Conservation (phyloP, 805 yeast genomes). For the Groenewaldozyma salmanticensis region DNA sequence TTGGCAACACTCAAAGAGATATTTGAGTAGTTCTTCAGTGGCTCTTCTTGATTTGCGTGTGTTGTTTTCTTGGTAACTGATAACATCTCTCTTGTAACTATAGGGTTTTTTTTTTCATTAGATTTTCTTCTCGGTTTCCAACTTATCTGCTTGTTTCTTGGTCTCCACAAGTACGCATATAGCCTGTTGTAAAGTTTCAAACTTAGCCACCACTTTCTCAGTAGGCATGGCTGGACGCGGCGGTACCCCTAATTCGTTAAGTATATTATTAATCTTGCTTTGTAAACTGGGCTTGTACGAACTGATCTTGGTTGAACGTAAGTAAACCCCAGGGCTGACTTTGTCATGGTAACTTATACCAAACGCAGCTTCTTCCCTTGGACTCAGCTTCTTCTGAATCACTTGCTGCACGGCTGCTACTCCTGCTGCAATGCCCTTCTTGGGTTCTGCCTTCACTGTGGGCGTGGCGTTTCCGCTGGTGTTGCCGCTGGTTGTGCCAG, state of each 20-base stretch:
- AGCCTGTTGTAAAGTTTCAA: slow-evolving; percentile 62
- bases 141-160: slow-evolving; percentile 77
- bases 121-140: slow-evolving; percentile 65
- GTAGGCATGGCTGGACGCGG: slow-evolving; percentile 84
- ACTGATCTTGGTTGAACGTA: slow-evolving; percentile 71
- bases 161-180: slow-evolving; percentile 69
- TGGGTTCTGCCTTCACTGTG: slow-evolving; percentile 8
- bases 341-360: slow-evolving; percentile 67
- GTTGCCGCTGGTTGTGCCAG: slow-evolving; percentile 4
- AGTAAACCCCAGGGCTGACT: slow-evolving; percentile 60
- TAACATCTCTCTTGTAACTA: too few relatives aligned
- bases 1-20: not conserved
- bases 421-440: slow-evolving; percentile 11
- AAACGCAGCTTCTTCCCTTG: slow-evolving; percentile 72
- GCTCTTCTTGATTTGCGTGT: too few relatives aligned
- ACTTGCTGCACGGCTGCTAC: slow-evolving; percentile 17
- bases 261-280: slow-evolving; percentile 45
- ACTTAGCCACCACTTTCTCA: slow-evolving; percentile 60
- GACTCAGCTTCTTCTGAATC: slow-evolving; percentile 48
- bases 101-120: too few relatives aligned
- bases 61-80: too few relatives aligned
- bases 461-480: slow-evolving; percentile 5
- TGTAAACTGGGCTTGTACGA: slow-evolving; percentile 71
- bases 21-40: not conserved
- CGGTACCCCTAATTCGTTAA: slow-evolving; percentile 75